phyloP scores from a whole-genome alignment of 495 filamentous ascomycete species.

The Hyphodiscus hymeniophilus region DNA sequence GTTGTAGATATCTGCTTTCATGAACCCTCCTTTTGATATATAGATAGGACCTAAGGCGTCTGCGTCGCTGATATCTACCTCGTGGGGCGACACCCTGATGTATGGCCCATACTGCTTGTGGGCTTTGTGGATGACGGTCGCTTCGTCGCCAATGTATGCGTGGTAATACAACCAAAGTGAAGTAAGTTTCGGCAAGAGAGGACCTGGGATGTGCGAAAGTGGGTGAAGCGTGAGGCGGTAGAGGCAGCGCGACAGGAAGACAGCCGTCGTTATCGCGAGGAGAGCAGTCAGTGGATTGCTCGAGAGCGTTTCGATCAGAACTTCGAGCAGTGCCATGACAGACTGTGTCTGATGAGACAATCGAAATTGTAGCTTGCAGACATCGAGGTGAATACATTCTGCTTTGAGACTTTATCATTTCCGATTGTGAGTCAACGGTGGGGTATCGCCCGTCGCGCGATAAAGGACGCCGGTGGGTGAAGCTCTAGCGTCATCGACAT shows the following conservation, averaged over 20 bases:
- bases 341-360: neutral
- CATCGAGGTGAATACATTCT: no score
- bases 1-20: slow-evolving; percentile 23
- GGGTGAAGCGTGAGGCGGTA: slow-evolving; percentile 43
- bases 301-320: neutral
- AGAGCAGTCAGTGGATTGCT: neutral
- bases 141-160: slow-evolving; percentile 29
- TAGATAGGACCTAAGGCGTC: neutral
- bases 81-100: slow-evolving; percentile 2
- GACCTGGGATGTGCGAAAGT: slow-evolving; percentile 39
- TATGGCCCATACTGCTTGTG: slow-evolving; percentile 3
- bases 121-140: neutral
- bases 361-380: neutral
- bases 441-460: no score
- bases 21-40: neutral
- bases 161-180: slow-evolving; percentile 31
- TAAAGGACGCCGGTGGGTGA: no score
- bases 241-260: slow-evolving; percentile 10
- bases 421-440: no score
- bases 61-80: neutral
- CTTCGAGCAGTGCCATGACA: neutral
- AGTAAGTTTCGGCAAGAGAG: slow-evolving; percentile 39
- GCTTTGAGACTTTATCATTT: no score
- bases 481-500: no score
- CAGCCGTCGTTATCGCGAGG: neutral